These are phyloP conservation scores for Penicillium angulare DNA, from an alignment of 495 filamentous ascomycete genomes.

Conservation along the genomic window DNA sequence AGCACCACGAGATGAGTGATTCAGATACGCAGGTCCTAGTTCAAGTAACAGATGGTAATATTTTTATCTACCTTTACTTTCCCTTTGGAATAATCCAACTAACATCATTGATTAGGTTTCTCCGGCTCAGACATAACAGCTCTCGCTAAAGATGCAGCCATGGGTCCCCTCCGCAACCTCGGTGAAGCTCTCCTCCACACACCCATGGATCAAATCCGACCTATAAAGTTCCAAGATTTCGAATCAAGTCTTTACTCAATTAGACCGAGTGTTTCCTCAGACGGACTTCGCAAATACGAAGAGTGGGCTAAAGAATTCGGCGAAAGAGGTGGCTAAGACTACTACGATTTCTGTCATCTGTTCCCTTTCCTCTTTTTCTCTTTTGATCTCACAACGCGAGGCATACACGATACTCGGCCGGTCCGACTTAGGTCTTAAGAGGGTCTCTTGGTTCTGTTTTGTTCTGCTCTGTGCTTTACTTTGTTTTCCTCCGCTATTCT, in stretches of 20 bases:
- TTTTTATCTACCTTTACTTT: neutral
- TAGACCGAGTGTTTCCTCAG: conserved; percentile 82
- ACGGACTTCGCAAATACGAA: conserved; percentile 83
- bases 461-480: neutral
- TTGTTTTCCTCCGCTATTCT: too few relatives aligned
- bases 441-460: neutral
- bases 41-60: conserved; percentile 77
- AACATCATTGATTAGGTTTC: conserved; percentile 62
- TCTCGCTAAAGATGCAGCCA: conserved; percentile 95
- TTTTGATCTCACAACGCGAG: neutral
- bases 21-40: conserved; percentile 76
- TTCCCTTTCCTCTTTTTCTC: neutral
- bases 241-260: conserved; percentile 81
- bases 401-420: neutral
- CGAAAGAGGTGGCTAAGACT: conserved; percentile 71
- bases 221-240: conserved; percentile 83
- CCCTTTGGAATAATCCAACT: neutral
- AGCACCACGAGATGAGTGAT: conserved; percentile 77
- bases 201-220: conserved; percentile 88
- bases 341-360: neutral
- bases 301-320: conserved; percentile 94
- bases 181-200: conserved; percentile 89
- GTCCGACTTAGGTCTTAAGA: neutral
- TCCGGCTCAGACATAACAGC: conserved; percentile 97
- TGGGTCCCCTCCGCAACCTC: conserved; percentile 90